phyloP scores from a whole-genome alignment of 164 flowering plant species.

The Magnolia changhungtana region DNA sequence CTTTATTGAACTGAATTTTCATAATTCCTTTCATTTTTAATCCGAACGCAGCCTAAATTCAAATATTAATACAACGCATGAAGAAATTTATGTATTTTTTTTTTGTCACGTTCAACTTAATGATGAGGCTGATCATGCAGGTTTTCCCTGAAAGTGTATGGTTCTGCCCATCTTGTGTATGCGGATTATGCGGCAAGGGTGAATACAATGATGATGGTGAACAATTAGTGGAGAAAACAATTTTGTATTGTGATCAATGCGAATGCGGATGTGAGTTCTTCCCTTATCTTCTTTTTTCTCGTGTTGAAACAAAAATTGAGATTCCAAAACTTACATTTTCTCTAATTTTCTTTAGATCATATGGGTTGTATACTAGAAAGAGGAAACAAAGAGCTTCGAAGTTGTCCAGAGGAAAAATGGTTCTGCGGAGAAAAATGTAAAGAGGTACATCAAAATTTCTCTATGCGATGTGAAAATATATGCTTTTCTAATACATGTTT shows the following conservation, averaged over 20 bases:
- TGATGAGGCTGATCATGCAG: constrained; percentile 26
- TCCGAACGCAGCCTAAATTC: neutral
- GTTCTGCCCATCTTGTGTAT: constrained; percentile 86
- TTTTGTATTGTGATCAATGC: constrained; percentile 64
- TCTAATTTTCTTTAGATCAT: constrained; percentile 56
- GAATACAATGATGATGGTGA: constrained; percentile 18
- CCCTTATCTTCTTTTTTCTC: neutral
- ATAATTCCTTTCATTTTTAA: neutral
- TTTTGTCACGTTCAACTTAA: neutral
- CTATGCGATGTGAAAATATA: too few relatives aligned
- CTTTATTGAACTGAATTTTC: neutral
- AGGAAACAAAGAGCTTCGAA: constrained; percentile 15
- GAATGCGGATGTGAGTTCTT: constrained; percentile 58
- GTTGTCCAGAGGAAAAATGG: constrained; percentile 38
- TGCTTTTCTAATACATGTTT: too few relatives aligned
- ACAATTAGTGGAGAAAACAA: constrained; percentile 18
- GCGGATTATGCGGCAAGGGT: constrained; percentile 53
- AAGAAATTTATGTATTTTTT: neutral
- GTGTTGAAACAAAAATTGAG: neutral
- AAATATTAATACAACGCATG: neutral
- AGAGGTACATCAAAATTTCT: constrained; percentile 37
- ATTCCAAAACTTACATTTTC: neutral
- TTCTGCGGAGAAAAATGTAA: constrained; percentile 67
- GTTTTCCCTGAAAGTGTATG: constrained; percentile 76
- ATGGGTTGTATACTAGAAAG: constrained; percentile 41